Conservation (phyloP, 2,329 filamentous ascomycete species). For the Calonectria pteridis region DNA sequence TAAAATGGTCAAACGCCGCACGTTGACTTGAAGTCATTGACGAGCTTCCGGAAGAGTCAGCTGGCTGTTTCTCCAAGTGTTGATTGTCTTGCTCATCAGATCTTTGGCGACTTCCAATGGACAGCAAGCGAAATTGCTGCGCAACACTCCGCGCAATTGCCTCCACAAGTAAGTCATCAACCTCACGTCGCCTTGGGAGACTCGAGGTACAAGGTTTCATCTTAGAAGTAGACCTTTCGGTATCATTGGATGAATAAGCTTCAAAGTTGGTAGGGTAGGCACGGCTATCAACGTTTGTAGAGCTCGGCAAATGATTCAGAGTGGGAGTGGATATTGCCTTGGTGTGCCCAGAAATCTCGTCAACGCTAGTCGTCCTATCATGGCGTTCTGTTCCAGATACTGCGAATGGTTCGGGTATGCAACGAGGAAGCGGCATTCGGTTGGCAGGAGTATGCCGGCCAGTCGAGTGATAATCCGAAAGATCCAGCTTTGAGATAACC, state of each 20-base stretch:
- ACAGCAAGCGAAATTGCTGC: constrained; percentile 59
- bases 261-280: too few species aligned
- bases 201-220: constrained; percentile 13
- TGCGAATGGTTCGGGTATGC: not conserved
- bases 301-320: not conserved
- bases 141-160: constrained; percentile 59
- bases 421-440: not conserved
- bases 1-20: constrained; percentile 54
- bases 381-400: not conserved
- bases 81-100: not conserved
- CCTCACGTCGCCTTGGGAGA: constrained; percentile 46
- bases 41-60: constrained; percentile 23
- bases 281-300: not conserved
- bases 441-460: not conserved
- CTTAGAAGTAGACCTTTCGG: too few species aligned
- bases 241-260: not conserved
- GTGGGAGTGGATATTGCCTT: not conserved
- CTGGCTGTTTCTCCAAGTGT: constrained; percentile 1
- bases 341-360: not conserved
- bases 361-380: not conserved
- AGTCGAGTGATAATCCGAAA: not conserved
- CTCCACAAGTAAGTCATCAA: constrained; percentile 57
- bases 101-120: constrained; percentile 36
- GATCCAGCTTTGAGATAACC: not conserved
- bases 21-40: constrained; percentile 60